These are phyloP conservation scores for Canavalia ensiformis DNA, from an alignment of 306 rosid genomes.

Conservation along the genomic window DNA sequence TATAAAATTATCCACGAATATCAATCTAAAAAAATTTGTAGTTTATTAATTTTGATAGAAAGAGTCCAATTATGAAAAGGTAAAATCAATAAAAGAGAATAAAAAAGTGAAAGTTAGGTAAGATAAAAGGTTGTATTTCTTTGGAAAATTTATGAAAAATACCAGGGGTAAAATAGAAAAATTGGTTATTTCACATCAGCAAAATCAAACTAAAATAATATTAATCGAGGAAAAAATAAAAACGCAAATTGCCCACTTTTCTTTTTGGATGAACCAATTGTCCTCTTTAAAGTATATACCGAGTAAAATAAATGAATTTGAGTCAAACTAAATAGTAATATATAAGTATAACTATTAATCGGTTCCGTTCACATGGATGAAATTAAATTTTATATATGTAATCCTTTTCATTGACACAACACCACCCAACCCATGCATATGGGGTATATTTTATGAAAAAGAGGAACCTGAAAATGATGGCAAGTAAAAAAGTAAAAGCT, in stretches of 20 bases:
- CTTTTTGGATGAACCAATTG: background rate
- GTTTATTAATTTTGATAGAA: background rate
- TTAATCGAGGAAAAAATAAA: background rate
- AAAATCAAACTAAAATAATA: background rate
- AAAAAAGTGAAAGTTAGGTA: background rate
- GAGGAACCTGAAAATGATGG: slow-evolving; percentile 84
- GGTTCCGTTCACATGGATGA: background rate
- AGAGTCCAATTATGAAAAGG: background rate
- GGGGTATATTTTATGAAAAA: background rate
- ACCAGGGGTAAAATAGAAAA: background rate
- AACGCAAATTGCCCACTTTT: background rate
- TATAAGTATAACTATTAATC: background rate
- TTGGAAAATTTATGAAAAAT: background rate
- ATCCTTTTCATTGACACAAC: background rate
- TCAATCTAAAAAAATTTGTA: background rate
- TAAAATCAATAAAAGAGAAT: background rate
- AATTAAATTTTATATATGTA: background rate
- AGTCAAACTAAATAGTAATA: background rate
- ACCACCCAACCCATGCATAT: background rate
- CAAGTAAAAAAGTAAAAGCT: slow-evolving; percentile 93
- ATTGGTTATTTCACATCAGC: background rate
- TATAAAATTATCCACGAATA: background rate
- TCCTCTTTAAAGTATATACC: background rate
- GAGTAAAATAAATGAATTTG: background rate
- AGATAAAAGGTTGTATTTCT: background rate